These are phyloP conservation scores for Annulohypoxylon stygium DNA, from an alignment of 495 filamentous ascomycete species.

Conservation along the genomic window DNA sequence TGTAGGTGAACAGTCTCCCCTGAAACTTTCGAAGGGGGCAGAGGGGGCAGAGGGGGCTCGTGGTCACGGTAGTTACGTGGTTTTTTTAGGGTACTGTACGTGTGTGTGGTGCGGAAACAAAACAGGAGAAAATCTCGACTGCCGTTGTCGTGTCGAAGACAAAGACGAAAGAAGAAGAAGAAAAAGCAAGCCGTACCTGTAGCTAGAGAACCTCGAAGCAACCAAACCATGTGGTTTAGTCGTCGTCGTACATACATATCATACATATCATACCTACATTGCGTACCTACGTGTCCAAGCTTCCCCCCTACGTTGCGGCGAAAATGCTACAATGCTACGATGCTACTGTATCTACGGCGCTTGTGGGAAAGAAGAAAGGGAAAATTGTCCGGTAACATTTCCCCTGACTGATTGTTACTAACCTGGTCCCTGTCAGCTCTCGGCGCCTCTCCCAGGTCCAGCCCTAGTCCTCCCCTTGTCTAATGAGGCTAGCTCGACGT, in stretches of 20 bases:
- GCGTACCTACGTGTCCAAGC: conserved; percentile 11
- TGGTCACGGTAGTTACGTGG: conserved; percentile 7
- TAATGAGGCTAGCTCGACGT: conserved; percentile 31
- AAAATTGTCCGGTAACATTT: conserved; percentile 48
- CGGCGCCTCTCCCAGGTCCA: conserved; percentile 29
- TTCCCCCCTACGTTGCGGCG: conserved; percentile 41
- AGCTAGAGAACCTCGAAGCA: conserved; percentile 45
- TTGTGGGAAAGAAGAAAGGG: conserved; percentile 34
- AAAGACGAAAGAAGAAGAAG: neutral
- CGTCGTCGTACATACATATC: conserved; percentile 30
- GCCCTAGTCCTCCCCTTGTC: conserved; percentile 34
- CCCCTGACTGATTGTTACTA: conserved; percentile 47
- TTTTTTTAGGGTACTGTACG: neutral
- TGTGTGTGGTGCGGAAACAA: conserved; percentile 29
- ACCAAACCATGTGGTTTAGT: conserved; percentile 55
- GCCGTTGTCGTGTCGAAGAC: conserved; percentile 9
- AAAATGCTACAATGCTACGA: conserved; percentile 31
- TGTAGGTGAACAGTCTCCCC: conserved; percentile 29
- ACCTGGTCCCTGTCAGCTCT: conserved; percentile 43
- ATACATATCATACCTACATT: conserved; percentile 29
- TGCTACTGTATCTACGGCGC: conserved; percentile 36
- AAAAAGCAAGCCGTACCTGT: conserved; percentile 20
- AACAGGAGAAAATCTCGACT: conserved; percentile 33
- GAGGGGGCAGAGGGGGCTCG: conserved; percentile 15
- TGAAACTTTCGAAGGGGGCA: conserved; percentile 37